Evolutionary conservation across 2,329 filamentous ascomycete species (phyloP).

Genomic region (Pseudogymnoascus sp.): DNA sequence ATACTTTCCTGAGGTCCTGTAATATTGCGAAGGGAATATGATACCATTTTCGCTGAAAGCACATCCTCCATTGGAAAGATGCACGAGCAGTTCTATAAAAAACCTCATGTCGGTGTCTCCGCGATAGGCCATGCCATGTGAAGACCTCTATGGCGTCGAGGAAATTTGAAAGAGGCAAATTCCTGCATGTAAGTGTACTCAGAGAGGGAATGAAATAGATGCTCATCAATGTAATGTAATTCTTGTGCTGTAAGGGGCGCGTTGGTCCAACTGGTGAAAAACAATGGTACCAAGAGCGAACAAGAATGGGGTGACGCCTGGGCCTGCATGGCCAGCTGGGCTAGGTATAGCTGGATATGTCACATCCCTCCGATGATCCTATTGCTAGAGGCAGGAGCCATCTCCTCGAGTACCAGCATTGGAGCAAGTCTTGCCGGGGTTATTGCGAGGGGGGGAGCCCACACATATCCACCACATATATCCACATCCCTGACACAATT

Average conservation of each 20-base stretch:
- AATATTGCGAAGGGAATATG: background rate
- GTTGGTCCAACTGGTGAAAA: background rate
- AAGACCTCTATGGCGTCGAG: background rate
- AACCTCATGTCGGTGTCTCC: background rate
- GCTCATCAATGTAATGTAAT: background rate
- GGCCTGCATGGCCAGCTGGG: slow-evolving; percentile 4
- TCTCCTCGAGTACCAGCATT: background rate
- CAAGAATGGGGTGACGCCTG: background rate
- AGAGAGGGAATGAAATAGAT: slow-evolving; percentile 1
- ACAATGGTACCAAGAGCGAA: background rate
- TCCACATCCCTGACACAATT: background rate
- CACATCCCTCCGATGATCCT: background rate
- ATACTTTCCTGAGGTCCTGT: background rate
- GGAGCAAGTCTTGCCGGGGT: background rate
- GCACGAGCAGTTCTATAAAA: background rate
- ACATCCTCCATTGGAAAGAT: slow-evolving; percentile 2
- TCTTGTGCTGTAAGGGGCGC: background rate
- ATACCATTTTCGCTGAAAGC: slow-evolving; percentile 1
- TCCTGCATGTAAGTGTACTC: background rate
- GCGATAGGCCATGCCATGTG: background rate
- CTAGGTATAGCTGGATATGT: slow-evolving; percentile 8
- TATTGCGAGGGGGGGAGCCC: background rate
- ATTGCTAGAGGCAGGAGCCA: background rate
- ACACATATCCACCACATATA: background rate
- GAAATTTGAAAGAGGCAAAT: slow-evolving; percentile 2